phyloP scores from a whole-genome alignment of 2,329 filamentous ascomycete genomes.

The Magnaporthiopsis rhizophila region DNA sequence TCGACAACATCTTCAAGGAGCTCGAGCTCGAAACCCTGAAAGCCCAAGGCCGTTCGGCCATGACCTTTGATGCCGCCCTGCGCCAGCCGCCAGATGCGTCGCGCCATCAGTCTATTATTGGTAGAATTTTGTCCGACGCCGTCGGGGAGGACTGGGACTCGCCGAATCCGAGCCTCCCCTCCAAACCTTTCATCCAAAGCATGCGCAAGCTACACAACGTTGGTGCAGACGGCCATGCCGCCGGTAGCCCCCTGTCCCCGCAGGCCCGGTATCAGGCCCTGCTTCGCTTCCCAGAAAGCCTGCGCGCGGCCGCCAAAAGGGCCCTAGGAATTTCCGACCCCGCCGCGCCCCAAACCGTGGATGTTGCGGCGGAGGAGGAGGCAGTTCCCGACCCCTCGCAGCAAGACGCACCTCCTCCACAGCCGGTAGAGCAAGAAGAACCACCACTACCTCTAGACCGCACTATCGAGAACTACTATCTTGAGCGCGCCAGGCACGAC shows the following conservation, averaged over 20 bases:
- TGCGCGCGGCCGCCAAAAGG: slow-evolving; percentile 29
- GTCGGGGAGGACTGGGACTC: slow-evolving; percentile 6
- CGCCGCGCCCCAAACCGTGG: not conserved
- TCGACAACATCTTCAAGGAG: slow-evolving; percentile 49
- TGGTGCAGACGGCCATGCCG: not conserved
- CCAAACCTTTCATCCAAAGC: not conserved
- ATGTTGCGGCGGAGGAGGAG: not conserved
- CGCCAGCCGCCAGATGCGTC: slow-evolving; percentile 5
- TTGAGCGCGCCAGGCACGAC: not conserved
- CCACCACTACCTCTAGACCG: not conserved
- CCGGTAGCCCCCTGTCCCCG: slow-evolving; percentile 10
- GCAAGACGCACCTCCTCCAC: not conserved
- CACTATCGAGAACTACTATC: too few relatives aligned
- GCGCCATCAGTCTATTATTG: slow-evolving; percentile 9
- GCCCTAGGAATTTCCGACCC: slow-evolving; percentile 22
- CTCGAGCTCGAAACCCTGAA: slow-evolving; percentile 31
- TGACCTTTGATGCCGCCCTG: not conserved
- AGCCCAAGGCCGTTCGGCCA: not conserved
- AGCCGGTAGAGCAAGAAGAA: not conserved
- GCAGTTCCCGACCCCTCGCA: not conserved
- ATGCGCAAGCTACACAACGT: slow-evolving; percentile 8
- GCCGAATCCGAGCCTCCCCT: not conserved
- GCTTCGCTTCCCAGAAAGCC: slow-evolving; percentile 30
- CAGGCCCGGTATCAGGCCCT: slow-evolving; percentile 27
- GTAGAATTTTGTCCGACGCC: slow-evolving; percentile 17